phyloP scores from a whole-genome alignment of 2,329 filamentous ascomycete genomes.

The Botrytis cinerea region DNA sequence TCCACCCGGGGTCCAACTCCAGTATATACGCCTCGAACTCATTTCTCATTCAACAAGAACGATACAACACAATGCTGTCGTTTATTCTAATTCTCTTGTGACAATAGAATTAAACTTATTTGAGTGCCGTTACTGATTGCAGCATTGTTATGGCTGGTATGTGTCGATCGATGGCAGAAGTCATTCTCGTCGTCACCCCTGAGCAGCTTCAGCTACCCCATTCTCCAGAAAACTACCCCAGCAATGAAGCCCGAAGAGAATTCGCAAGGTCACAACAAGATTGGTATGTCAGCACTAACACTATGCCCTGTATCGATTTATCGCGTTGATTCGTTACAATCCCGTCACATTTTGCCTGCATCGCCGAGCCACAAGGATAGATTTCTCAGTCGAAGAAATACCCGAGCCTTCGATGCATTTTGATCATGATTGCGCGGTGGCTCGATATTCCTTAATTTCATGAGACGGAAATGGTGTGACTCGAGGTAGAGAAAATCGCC shows the following conservation, averaged over 20 bases:
- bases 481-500: not conserved
- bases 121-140: not conserved
- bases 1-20: too few species aligned
- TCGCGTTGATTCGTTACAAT: not conserved
- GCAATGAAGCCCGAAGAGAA: too few species aligned
- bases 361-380: not conserved
- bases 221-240: too few species aligned
- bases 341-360: not conserved
- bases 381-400: not conserved
- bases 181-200: too few species aligned
- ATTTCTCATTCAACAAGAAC: too few species aligned
- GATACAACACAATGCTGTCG: too few species aligned
- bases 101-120: too few species aligned
- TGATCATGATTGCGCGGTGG: not conserved
- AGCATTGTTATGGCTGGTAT: not conserved
- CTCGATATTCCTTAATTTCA: not conserved
- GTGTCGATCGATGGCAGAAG: not conserved
- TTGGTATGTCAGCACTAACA: slow-evolving; percentile 8
- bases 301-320: not conserved
- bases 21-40: too few species aligned
- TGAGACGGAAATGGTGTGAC: not conserved
- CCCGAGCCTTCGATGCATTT: not conserved
- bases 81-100: too few species aligned
- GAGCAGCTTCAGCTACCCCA: too few species aligned
- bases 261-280: too few species aligned